Percentiles rank a stretch among this genome's conserved stretches.
These are phyloP conservation scores for Chlorella sp. DNA, from an alignment of 139 green algal genomes.

Conservation along the genomic window DNA sequence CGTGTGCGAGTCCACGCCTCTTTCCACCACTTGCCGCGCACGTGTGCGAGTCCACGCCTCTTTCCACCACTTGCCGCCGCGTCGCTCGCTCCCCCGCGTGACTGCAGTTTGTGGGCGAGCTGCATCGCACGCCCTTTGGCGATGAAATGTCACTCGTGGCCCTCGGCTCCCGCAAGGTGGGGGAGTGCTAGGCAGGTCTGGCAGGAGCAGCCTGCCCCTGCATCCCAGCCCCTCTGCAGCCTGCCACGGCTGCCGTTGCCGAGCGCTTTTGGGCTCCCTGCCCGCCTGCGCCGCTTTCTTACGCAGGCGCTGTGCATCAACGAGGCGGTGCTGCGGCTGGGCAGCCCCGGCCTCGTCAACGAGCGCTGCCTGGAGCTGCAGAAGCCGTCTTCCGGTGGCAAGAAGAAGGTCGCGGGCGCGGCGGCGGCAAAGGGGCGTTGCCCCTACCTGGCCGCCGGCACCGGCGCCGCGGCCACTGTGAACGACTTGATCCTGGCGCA, in stretches of 20 bases:
- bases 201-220: no score
- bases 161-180: slow-evolving; percentile 62
- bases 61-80: no score
- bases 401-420: not conserved
- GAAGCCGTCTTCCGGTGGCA: not conserved
- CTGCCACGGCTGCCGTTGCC: no score
- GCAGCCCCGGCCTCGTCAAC: slow-evolving; percentile 66
- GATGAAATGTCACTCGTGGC: slow-evolving; percentile 62
- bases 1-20: no score
- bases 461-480: slow-evolving; percentile 23
- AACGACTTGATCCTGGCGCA: slow-evolving; percentile 53
- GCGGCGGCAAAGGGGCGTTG: slow-evolving; percentile 15
- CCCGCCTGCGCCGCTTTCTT: no score
- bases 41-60: no score
- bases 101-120: slow-evolving; percentile 84
- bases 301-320: slow-evolving; percentile 89
- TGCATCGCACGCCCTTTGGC: slow-evolving; percentile 71
- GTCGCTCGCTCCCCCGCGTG: no score
- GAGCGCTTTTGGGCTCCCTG: no score
- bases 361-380: slow-evolving; percentile 93
- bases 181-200: no score
- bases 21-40: no score
- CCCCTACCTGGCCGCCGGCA: slow-evolving; percentile 27
- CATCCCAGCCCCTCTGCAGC: no score
- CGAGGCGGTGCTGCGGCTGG: slow-evolving; percentile 61